Percentiles rank a stretch among this genome's conserved stretches.
phyloP scores from a whole-genome alignment of 306 rosid genomes.

The Gillenia trifoliata region DNA sequence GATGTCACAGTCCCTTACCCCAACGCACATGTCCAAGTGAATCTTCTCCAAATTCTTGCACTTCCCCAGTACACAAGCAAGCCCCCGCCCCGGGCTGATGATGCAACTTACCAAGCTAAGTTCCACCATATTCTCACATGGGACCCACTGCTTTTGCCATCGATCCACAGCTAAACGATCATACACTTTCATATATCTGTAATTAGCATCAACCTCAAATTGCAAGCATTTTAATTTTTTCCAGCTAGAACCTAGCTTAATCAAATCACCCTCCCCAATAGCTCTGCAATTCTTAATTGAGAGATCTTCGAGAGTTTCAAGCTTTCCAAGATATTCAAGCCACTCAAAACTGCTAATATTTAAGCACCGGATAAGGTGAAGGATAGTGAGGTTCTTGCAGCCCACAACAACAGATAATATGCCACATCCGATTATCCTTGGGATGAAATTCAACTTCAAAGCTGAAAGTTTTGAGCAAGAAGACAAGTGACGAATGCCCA shows the following conservation, averaged over 20 bases:
- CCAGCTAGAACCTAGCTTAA: slow-evolving; percentile 70
- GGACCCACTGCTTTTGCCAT: slow-evolving; percentile 78
- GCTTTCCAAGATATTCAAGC: slow-evolving; percentile 45
- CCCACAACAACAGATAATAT: slow-evolving; percentile 77
- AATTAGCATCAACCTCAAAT: slow-evolving; percentile 82
- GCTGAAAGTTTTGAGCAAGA: slow-evolving; percentile 60
- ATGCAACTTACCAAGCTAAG: slow-evolving; percentile 86
- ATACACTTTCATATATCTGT: slow-evolving; percentile 83
- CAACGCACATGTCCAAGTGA: slow-evolving; percentile 90
- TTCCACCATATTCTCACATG: slow-evolving; percentile 66
- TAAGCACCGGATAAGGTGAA: slow-evolving; percentile 80
- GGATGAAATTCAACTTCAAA: slow-evolving; percentile 71
- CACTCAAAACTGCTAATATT: slow-evolving; percentile 58
- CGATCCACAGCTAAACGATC: slow-evolving; percentile 75
- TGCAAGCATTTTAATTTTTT: slow-evolving; percentile 61
- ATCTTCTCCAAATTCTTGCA: slow-evolving; percentile 74
- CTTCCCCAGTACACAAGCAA: slow-evolving; percentile 74
- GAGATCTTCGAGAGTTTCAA: slow-evolving; percentile 35
- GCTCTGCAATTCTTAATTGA: slow-evolving; percentile 41
- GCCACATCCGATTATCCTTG: slow-evolving; percentile 79
- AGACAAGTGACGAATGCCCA: slow-evolving; percentile 65
- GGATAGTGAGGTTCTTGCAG: slow-evolving; percentile 60
- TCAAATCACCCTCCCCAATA: slow-evolving; percentile 46
- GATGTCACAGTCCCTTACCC: slow-evolving; percentile 75
- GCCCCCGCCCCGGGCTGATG: slow-evolving; percentile 88